These are phyloP conservation scores for Neopestalotiopsis rosae DNA, from an alignment of 2,329 filamentous ascomycete genomes.

Conservation along the genomic window DNA sequence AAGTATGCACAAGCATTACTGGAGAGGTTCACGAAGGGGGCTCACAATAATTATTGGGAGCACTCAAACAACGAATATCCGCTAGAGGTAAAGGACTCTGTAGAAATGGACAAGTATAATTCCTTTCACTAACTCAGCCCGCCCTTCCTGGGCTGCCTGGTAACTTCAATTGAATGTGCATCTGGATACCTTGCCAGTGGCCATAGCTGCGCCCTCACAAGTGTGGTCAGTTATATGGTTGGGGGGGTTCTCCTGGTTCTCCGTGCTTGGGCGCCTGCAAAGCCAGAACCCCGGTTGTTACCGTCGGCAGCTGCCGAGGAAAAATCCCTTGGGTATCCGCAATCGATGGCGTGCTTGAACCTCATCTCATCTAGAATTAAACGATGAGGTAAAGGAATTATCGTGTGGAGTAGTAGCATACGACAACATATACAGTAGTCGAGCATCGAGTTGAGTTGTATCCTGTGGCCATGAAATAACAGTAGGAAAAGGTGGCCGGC, in stretches of 20 bases:
- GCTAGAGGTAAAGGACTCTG: too few species aligned
- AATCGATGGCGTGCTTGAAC: slow-evolving; percentile 7
- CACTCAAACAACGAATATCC: too few species aligned
- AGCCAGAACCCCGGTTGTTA: background rate
- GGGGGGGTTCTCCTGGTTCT: background rate
- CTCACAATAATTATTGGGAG: too few species aligned
- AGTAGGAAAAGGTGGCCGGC: background rate
- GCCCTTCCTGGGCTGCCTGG: too few species aligned
- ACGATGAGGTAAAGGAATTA: slow-evolving; percentile 6
- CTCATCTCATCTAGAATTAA: slow-evolving; percentile 5
- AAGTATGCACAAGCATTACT: too few species aligned
- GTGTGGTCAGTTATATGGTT: background rate
- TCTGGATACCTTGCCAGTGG: too few species aligned
- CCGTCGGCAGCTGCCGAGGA: slow-evolving; percentile 7
- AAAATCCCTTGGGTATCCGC: background rate
- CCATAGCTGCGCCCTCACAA: too few species aligned
- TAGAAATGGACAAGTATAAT: too few species aligned
- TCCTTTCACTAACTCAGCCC: too few species aligned
- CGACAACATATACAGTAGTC: background rate
- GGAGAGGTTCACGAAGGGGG: too few species aligned
- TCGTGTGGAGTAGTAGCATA: background rate
- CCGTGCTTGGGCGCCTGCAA: background rate
- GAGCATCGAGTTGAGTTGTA: background rate
- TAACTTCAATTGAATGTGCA: too few species aligned
- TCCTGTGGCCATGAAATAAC: background rate